Percentiles rank a stretch among this genome's conserved stretches.
Conservation (phyloP, 495 filamentous ascomycete genomes). For the Penicillium angulare region DNA sequence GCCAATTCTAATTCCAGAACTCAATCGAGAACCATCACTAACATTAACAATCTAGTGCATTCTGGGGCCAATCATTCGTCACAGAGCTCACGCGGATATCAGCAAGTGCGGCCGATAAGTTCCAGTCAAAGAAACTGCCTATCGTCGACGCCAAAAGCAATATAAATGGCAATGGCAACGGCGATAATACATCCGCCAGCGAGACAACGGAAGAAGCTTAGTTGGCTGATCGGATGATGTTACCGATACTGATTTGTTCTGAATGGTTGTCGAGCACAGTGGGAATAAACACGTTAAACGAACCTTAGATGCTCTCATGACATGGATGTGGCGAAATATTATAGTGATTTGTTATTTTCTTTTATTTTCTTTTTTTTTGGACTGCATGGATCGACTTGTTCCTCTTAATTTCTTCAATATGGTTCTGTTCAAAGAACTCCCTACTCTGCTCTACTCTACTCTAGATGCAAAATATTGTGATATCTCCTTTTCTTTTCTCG, state of each 20-base stretch:
- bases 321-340: conserved; percentile 34
- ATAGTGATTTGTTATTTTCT: too few species aligned
- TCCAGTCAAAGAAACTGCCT: conserved; percentile 36
- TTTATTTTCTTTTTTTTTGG: conserved; percentile 10
- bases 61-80: conserved; percentile 97
- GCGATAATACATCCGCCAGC: too few species aligned
- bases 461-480: conserved; percentile 1
- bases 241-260: background rate
- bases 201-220: too few species aligned
- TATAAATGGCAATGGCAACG: too few species aligned
- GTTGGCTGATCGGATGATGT: too few species aligned
- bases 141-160: too few species aligned
- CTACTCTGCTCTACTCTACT: too few species aligned
- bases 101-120: conserved; percentile 41
- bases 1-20: too few species aligned
- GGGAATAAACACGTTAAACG: conserved; percentile 5
- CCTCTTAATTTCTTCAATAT: background rate
- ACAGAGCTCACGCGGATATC: conserved; percentile 75
- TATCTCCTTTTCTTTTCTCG: background rate
- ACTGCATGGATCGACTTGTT: conserved; percentile 11
- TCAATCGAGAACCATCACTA: conserved; percentile 9
- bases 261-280: background rate
- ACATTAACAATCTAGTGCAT: conserved; percentile 57
- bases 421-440: conserved; percentile 5
- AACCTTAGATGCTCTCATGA: conserved; percentile 27